Percentiles rank a stretch among this genome's conserved stretches.
These are phyloP conservation scores for Rhodocollybia butyracea DNA, from an alignment of 768 basidiomycete genomes.

Conservation along the genomic window DNA sequence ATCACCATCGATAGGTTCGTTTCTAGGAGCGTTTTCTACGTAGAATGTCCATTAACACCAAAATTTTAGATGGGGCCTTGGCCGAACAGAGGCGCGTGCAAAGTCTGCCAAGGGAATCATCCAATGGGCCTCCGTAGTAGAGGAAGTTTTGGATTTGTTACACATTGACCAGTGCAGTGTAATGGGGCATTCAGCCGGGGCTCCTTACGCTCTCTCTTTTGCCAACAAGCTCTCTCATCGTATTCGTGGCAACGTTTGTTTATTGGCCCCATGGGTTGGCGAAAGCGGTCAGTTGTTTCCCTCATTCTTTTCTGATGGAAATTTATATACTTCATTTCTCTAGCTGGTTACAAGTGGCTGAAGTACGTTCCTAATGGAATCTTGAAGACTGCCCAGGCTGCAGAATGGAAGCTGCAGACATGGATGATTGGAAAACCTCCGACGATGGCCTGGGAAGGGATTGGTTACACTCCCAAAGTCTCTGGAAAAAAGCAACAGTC, in stretches of 20 bases:
- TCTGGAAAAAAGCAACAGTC: not conserved
- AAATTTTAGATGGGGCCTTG: slow-evolving; percentile 80
- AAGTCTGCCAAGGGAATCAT: slow-evolving; percentile 75
- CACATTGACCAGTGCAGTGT: slow-evolving; percentile 79
- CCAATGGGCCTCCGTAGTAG: slow-evolving; percentile 89
- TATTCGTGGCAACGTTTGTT: slow-evolving; percentile 78
- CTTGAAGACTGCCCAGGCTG: slow-evolving; percentile 92
- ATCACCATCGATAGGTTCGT: slow-evolving; percentile 90
- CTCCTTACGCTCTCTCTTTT: slow-evolving; percentile 90
- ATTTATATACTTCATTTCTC: not conserved
- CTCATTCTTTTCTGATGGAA: slow-evolving; percentile 7
- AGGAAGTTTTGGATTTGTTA: slow-evolving; percentile 83
- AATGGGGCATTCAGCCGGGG: slow-evolving; percentile 94
- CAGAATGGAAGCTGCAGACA: slow-evolving; percentile 95
- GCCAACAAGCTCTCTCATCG: slow-evolving; percentile 73
- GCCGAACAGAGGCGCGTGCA: slow-evolving; percentile 72
- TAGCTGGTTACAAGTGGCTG: slow-evolving; percentile 93
- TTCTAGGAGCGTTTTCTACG: not conserved
- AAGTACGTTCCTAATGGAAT: slow-evolving; percentile 94
- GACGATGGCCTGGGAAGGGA: slow-evolving; percentile 77
- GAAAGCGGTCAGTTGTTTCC: slow-evolving; percentile 67
- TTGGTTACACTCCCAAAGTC: slow-evolving; percentile 63
- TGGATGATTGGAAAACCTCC: slow-evolving; percentile 98
- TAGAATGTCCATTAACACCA: slow-evolving; percentile 14
- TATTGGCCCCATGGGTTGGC: slow-evolving; percentile 97